phyloP scores from a whole-genome alignment of 1,284 basidiomycete species.

The Grifola frondosa region DNA sequence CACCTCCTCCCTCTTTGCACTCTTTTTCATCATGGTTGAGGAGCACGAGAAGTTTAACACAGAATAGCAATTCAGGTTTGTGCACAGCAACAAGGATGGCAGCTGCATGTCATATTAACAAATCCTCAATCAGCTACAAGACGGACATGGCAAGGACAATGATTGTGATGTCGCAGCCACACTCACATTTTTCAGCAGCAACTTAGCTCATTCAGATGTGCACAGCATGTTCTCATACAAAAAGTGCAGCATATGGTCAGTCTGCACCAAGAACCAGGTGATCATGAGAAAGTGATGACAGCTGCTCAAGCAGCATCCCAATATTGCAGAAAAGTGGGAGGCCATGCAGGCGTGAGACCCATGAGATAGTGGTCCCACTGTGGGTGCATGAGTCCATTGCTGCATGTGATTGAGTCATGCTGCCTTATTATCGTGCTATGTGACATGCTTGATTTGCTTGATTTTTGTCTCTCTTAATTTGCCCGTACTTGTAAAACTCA shows the following conservation, averaged over 20 bases:
- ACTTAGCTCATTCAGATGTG: conserved; percentile 6
- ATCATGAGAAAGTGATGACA: conserved; percentile 12
- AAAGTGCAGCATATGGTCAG: background rate
- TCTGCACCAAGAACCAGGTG: conserved; percentile 1
- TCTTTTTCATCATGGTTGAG: conserved; percentile 19
- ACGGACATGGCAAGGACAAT: background rate
- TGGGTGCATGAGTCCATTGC: too few relatives aligned
- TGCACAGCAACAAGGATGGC: conserved; percentile 10
- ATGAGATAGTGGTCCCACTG: too few relatives aligned
- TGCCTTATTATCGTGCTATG: too few relatives aligned
- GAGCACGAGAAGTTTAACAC: conserved; percentile 14
- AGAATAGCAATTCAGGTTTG: conserved; percentile 17
- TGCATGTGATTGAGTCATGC: too few relatives aligned
- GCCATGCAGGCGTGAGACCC: too few relatives aligned
- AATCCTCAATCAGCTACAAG: conserved; percentile 8
- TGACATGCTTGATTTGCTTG: too few relatives aligned
- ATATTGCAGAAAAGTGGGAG: conserved; percentile 6
- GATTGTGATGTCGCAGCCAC: conserved; percentile 7
- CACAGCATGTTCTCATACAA: conserved; percentile 13
- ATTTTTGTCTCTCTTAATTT: too few relatives aligned
- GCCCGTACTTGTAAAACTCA: too few relatives aligned
- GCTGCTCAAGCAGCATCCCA: conserved; percentile 6
- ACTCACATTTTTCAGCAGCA: conserved; percentile 8
- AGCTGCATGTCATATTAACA: conserved; percentile 4
- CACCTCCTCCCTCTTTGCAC: too few relatives aligned